A percentile compares a stretch with the other conserved stretches of the same genome.
These are phyloP conservation scores for Glomus cerebriforme DNA, from an alignment of 192 early-diverging fungal genomes.

Conservation along the genomic window DNA sequence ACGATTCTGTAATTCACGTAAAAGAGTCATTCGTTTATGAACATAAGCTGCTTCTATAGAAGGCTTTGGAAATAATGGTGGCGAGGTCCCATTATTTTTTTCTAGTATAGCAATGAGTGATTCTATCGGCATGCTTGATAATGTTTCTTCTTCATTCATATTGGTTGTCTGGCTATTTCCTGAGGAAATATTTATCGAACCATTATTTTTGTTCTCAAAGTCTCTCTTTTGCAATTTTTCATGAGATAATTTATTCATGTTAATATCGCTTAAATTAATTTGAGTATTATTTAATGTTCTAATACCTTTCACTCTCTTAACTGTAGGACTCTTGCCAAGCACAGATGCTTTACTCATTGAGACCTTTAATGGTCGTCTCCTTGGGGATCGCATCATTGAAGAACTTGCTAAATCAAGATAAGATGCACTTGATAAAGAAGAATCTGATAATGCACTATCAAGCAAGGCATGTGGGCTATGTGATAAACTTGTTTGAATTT, in stretches of 20 bases:
- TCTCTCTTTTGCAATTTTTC: neutral
- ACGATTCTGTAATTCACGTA: slow-evolving; percentile 71
- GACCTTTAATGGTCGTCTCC: slow-evolving; percentile 14
- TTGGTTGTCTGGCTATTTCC: neutral
- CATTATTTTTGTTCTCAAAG: neutral
- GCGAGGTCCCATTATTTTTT: slow-evolving; percentile 54
- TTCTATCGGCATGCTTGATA: slow-evolving; percentile 51
- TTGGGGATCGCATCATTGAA: slow-evolving; percentile 9
- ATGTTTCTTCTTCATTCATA: neutral
- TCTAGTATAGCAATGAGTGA: slow-evolving; percentile 65
- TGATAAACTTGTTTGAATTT: neutral
- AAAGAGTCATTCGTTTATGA: slow-evolving; percentile 63
- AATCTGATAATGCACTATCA: slow-evolving; percentile 11
- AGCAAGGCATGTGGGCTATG: neutral
- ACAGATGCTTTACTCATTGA: neutral
- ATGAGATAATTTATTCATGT: neutral
- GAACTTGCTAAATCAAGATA: slow-evolving; percentile 42
- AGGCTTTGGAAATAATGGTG: slow-evolving; percentile 69
- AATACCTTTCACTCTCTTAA: slow-evolving; percentile 16
- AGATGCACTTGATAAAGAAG: slow-evolving; percentile 29
- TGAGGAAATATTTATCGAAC: neutral
- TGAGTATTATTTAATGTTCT: neutral
- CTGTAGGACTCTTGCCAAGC: neutral
- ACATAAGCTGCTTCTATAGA: slow-evolving; percentile 76
- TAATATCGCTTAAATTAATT: neutral